Evolutionary conservation across 495 filamentous ascomycete species (phyloP).

Genomic region (Penicillium ucsense): DNA sequence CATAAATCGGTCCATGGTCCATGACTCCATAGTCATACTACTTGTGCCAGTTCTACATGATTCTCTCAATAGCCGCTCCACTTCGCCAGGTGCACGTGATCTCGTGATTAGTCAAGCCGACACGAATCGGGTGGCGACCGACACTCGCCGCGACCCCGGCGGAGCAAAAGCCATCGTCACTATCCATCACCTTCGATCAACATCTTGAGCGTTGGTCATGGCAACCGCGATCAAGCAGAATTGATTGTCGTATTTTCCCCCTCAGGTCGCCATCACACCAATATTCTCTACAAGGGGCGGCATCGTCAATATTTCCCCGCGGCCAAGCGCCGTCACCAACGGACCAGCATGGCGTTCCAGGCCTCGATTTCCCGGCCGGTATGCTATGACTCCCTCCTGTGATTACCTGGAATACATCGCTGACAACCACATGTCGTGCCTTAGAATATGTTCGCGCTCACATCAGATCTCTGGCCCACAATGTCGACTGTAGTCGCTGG

Average conservation of each 20-base stretch:
- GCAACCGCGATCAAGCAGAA: constrained; percentile 10
- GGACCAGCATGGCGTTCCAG: constrained; percentile 43
- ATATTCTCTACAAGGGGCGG: constrained; percentile 6
- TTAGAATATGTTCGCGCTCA: constrained; percentile 30
- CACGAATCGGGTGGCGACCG: constrained; percentile 20
- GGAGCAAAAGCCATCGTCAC: constrained; percentile 16
- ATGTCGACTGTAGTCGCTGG: constrained; percentile 31
- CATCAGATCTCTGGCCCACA: constrained; percentile 36
- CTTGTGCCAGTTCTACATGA: too few relatives aligned
- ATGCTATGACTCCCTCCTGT: constrained; percentile 7
- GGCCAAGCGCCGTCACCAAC: constrained; percentile 34
- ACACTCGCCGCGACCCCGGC: constrained; percentile 29
- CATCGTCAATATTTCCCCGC: constrained; percentile 14
- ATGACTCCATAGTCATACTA: too few relatives aligned
- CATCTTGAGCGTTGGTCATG: constrained; percentile 18
- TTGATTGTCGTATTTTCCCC: constrained; percentile 6
- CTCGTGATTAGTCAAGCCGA: constrained; percentile 12
- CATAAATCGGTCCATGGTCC: too few relatives aligned
- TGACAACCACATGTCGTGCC: constrained; percentile 3
- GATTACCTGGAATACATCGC: not conserved
- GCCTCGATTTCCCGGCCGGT: constrained; percentile 31
- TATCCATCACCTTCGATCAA: constrained; percentile 7
- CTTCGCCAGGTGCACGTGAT: constrained; percentile 8
- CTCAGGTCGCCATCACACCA: not conserved
- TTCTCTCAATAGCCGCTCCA: too few relatives aligned